Evolutionary conservation across 306 rosid genomes (phyloP).

Genomic region (Hippophae rhamnoides): DNA sequence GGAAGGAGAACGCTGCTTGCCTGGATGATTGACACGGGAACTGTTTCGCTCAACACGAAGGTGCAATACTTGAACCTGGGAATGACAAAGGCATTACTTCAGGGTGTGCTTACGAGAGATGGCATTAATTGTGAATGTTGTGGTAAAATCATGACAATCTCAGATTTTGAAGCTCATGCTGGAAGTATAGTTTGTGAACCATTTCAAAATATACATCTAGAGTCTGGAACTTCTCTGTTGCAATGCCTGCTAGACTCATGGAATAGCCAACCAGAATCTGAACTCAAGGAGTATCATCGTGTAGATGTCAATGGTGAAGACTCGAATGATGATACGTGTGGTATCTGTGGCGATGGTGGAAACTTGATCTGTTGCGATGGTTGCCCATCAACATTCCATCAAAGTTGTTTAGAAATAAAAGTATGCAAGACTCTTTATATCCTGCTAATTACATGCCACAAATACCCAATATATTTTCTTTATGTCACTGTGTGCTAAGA

Average conservation of each 20-base stretch:
- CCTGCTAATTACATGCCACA: slow-evolving; percentile 1
- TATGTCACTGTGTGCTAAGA: neutral
- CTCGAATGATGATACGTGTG: slow-evolving; percentile 95
- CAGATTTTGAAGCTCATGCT: slow-evolving; percentile 67
- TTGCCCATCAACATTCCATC: slow-evolving; percentile 97
- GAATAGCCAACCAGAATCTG: slow-evolving; percentile 74
- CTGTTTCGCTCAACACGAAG: slow-evolving; percentile 48
- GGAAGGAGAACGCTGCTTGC: slow-evolving; percentile 78
- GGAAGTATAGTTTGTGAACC: slow-evolving; percentile 47
- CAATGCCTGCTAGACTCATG: slow-evolving; percentile 84
- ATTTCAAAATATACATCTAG: slow-evolving; percentile 44
- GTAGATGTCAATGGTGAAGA: slow-evolving; percentile 75
- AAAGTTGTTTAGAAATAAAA: slow-evolving; percentile 70
- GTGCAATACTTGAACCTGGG: slow-evolving; percentile 44
- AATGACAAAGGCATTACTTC: slow-evolving; percentile 28
- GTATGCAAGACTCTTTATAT: slow-evolving; percentile 31
- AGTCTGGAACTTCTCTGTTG: slow-evolving; percentile 60
- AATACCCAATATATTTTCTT: neutral
- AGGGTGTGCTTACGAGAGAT: slow-evolving; percentile 63
- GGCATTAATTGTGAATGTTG: slow-evolving; percentile 89
- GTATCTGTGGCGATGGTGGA: slow-evolving; percentile 97
- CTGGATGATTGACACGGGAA: slow-evolving; percentile 90
- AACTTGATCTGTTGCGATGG: slow-evolving; percentile 88
- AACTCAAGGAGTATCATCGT: slow-evolving; percentile 41
- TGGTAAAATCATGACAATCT: slow-evolving; percentile 38